A percentile compares a stretch with the other conserved stretches of the same genome.
These are phyloP conservation scores for Rhodotorula taiwanensis DNA, from an alignment of 768 basidiomycete genomes.

Conservation along the genomic window DNA sequence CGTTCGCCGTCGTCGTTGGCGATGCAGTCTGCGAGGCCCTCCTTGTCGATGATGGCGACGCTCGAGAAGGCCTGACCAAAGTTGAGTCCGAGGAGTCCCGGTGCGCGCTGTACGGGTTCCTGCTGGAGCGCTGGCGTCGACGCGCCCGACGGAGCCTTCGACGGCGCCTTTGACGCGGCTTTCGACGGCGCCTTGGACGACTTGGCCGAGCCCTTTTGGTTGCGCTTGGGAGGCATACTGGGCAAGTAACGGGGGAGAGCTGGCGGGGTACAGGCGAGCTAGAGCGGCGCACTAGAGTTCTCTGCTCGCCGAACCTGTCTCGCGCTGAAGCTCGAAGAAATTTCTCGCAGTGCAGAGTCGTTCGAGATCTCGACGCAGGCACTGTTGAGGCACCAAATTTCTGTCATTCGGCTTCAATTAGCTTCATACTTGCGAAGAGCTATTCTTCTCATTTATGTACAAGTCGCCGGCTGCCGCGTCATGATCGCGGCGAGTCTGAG, in stretches of 20 bases:
- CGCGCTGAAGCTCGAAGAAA: no score
- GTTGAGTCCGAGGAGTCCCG: constrained; percentile 76
- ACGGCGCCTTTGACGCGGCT: constrained; percentile 26
- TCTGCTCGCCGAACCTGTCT: neutral
- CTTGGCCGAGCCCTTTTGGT: constrained; percentile 21
- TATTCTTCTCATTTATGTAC: no score
- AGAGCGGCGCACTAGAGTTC: neutral
- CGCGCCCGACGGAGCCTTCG: constrained; percentile 29
- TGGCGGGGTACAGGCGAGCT: neutral
- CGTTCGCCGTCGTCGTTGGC: constrained; percentile 98
- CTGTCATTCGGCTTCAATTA: no score
- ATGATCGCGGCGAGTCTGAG: no score
- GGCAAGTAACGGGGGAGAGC: neutral
- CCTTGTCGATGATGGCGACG: constrained; percentile 94
- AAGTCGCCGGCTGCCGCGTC: no score
- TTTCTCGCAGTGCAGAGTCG: no score
- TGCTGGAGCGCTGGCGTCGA: constrained; percentile 18
- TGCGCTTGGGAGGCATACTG: constrained; percentile 28
- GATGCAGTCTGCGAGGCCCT: constrained; percentile 86
- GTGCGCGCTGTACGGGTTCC: constrained; percentile 7
- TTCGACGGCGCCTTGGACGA: constrained; percentile 27
- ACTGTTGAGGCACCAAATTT: no score
- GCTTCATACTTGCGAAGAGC: no score
- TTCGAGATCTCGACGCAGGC: no score
- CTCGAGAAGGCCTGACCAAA: constrained; percentile 92